Evolutionary conservation across 306 rosid species (phyloP).

Genomic region (Comarum palustre): DNA sequence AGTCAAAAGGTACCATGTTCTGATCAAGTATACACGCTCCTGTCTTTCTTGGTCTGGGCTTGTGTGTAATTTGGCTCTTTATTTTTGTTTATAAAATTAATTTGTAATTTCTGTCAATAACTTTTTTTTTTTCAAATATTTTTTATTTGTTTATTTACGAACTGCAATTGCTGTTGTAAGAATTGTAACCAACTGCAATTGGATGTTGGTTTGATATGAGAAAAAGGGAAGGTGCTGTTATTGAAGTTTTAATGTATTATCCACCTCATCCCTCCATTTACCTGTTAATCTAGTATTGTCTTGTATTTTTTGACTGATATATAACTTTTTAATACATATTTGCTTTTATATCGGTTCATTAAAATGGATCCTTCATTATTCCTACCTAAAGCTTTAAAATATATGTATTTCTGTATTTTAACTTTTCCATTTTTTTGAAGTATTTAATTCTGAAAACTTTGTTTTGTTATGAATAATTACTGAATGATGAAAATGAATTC

Average conservation of each 20-base stretch:
- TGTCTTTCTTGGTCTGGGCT: too few relatives aligned
- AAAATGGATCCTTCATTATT: background rate
- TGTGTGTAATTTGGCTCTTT: too few relatives aligned
- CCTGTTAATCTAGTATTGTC: background rate
- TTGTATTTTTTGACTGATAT: background rate
- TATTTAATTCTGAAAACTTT: background rate
- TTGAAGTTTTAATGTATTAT: background rate
- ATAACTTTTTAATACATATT: background rate
- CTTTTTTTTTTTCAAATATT: too few relatives aligned
- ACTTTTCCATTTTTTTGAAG: background rate
- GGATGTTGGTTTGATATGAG: background rate
- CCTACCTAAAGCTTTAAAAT: background rate
- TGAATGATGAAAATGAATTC: background rate
- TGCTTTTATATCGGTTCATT: background rate
- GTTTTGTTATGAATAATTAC: background rate
- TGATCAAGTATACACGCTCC: background rate
- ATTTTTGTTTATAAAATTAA: too few relatives aligned
- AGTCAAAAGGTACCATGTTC: background rate
- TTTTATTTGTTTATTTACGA: background rate
- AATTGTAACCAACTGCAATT: background rate
- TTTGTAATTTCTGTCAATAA: too few relatives aligned
- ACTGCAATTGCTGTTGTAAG: background rate
- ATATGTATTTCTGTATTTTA: background rate
- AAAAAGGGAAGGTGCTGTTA: background rate
- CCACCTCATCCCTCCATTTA: background rate